Base-by-base conservation (phyloP, 1,284 basidiomycete genomes). In the Microbotryum saponariae region DNA sequence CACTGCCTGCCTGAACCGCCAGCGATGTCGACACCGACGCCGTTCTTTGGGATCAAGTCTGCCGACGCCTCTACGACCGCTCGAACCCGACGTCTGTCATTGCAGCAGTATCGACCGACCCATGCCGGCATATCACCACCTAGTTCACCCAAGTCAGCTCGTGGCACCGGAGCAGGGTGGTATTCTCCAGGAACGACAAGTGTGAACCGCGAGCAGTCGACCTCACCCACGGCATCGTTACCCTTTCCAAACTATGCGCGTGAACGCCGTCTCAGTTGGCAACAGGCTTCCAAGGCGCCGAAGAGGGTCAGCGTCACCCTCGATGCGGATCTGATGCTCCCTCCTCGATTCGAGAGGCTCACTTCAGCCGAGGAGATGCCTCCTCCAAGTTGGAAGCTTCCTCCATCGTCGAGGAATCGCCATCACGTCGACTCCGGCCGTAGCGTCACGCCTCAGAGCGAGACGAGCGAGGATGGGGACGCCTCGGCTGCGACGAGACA, bases 351-450 rank as follows among this genome's bases (percentile, higher is more conserved):
- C 20, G 54, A 55, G 5, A 21, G 54, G n/a, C 46, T 48, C 45
- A 10, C 45, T 20, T 18, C 44, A 5, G 27, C 21, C 25, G 54
- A 55, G 21, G 50, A 58, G 50, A 58, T 58, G 57, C 57, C 57
- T 31, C 57, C 57, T 1, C 57, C 57, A 16, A 33, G 27, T n/a
- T 58, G 57, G 57, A 58, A 42, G 16, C 37, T 42, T 16, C 37
- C 52, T 18, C 18, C 54, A 12, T 14, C 45, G 7, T 46, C 54
- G 23, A 48, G 27, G 27, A 55, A 47, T 45, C 54, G 47, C 10
- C 45, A 48, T n/a, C 27, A 46, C 5, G 25, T 27, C 4, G 45
- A 55, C 27, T 33, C 54, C 3, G 44, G 49, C n/a, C 51, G 51
- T 14, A 33, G 31, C 50, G 23, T 58, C 20, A 42, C 50, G 4